Conservation (phyloP, 257 asterid species). For the Perilla frutescens region DNA sequence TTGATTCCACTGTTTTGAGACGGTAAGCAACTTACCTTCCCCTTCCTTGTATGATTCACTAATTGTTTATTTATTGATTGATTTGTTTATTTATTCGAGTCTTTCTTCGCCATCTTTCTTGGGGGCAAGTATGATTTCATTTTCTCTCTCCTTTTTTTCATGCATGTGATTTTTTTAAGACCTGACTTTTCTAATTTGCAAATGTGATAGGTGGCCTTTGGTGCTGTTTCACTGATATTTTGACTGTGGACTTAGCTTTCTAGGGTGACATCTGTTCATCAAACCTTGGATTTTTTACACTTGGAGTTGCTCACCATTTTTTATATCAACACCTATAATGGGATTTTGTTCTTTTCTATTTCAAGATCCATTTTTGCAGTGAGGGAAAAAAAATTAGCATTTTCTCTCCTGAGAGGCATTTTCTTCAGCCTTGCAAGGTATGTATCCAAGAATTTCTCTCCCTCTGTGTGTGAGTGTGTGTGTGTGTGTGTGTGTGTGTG, state of each 20-base stretch:
- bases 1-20: slow-evolving; percentile 51
- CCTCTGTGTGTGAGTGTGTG: not conserved
- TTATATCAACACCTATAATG: slow-evolving; percentile 18
- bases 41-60: slow-evolving; percentile 42
- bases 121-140: slow-evolving; percentile 19
- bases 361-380: slow-evolving; percentile 21
- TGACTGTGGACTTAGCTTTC: slow-evolving; percentile 41
- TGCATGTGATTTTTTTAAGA: slow-evolving; percentile 30
- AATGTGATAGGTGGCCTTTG: slow-evolving; percentile 36
- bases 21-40: slow-evolving; percentile 64
- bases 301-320: slow-evolving; percentile 28
- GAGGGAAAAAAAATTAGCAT: not conserved
- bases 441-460: slow-evolving; percentile 4
- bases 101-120: slow-evolving; percentile 36
- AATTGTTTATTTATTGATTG: slow-evolving; percentile 24
- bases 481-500: not conserved
- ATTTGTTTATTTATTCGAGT: not conserved
- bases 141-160: not conserved
- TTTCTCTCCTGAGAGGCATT: not conserved
- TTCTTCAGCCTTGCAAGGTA: slow-evolving; percentile 33
- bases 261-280: slow-evolving; percentile 44
- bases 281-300: slow-evolving; percentile 40
- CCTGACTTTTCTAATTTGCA: slow-evolving; percentile 31
- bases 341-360: not conserved
- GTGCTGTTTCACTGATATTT: slow-evolving; percentile 31